A percentile compares a stretch with the other conserved stretches of the same genome.
Conservation (phyloP, 306 rosid species). For the Canavalia gladiata region DNA sequence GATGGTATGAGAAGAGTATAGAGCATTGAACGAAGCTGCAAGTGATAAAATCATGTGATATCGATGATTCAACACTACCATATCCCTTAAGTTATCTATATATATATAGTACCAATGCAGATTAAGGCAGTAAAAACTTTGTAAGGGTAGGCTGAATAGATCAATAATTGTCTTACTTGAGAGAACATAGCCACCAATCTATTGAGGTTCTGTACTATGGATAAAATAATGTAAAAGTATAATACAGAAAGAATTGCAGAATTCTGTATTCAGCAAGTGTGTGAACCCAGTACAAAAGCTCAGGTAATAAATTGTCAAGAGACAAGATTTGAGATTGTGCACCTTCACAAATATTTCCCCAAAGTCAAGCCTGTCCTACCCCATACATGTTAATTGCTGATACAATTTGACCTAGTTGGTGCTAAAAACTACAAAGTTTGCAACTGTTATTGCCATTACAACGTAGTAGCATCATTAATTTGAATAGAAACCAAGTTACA, state of each 20-base stretch:
- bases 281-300: slow-evolving; percentile 11
- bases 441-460: slow-evolving; percentile 12
- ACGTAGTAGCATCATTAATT: not conserved
- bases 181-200: slow-evolving; percentile 19
- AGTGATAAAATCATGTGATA: slow-evolving; percentile 14
- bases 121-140: not conserved
- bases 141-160: slow-evolving; percentile 13
- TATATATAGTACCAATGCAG: not conserved
- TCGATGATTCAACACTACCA: not conserved
- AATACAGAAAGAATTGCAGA: slow-evolving; percentile 16
- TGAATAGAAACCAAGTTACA: slow-evolving; percentile 36
- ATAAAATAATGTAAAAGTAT: not conserved
- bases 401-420: not conserved
- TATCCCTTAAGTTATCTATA: not conserved
- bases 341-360: slow-evolving; percentile 21
- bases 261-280: slow-evolving; percentile 9
- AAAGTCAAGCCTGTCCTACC: slow-evolving; percentile 9
- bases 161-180: slow-evolving; percentile 8
- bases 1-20: slow-evolving; percentile 18
- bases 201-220: slow-evolving; percentile 26
- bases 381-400: slow-evolving; percentile 13
- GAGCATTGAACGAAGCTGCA: slow-evolving; percentile 14
- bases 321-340: slow-evolving; percentile 4
- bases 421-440: slow-evolving; percentile 1
- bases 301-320: not conserved